Evolutionary conservation across 73 alveolate genomes (phyloP).

Genomic region (Symbiodinium natans): DNA sequence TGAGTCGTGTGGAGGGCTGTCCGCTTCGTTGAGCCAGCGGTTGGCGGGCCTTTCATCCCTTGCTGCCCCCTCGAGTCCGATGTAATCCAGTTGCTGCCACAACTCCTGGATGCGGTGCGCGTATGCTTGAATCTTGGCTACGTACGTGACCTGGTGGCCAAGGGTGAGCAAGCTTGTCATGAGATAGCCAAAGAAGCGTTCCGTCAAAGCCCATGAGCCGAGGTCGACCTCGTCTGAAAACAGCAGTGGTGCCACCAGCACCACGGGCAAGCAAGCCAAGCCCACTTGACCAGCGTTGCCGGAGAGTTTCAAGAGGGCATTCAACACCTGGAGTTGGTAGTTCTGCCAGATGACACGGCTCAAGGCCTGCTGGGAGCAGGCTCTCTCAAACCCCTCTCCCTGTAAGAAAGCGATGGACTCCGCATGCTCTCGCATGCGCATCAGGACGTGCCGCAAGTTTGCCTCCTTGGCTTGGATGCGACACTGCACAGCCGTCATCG

Average conservation of each 20-base stretch:
- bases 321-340: not conserved
- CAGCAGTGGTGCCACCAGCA: not conserved
- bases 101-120: no score
- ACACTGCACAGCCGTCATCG: not conserved
- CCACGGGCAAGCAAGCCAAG: not conserved
- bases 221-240: not conserved
- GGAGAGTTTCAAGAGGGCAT: not conserved
- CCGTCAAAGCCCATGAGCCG: not conserved
- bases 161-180: not conserved
- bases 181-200: not conserved
- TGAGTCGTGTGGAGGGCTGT: no score
- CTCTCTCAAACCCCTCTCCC: not conserved
- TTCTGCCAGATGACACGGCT: not conserved
- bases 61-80: no score
- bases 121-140: no score
- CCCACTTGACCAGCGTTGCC: not conserved
- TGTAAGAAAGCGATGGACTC: not conserved
- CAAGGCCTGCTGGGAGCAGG: not conserved
- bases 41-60: no score
- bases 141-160: not conserved
- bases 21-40: no score
- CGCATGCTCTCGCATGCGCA: not conserved
- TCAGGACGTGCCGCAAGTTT: not conserved
- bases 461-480: not conserved
- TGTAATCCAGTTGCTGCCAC: no score